Percentiles rank a stretch among this genome's conserved stretches.
These are phyloP conservation scores for Naganishia vishniacii DNA, from an alignment of 768 basidiomycete species.

Conservation along the genomic window DNA sequence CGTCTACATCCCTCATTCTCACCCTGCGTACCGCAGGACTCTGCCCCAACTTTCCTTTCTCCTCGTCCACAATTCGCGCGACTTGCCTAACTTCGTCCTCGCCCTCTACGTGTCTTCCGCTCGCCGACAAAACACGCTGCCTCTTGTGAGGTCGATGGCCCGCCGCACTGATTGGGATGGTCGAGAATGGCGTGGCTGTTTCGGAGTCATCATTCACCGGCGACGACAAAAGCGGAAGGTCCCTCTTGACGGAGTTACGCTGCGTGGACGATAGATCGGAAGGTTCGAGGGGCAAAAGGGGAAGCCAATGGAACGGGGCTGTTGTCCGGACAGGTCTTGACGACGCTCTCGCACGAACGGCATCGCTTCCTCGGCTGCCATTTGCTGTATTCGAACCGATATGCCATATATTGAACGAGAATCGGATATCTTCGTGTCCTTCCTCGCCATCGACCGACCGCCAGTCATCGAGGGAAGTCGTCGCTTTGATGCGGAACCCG, in stretches of 20 bases:
- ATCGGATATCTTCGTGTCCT: neutral
- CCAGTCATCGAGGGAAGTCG: neutral
- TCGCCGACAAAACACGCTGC: neutral
- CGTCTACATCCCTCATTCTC: slow-evolving; percentile 6
- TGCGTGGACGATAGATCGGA: neutral
- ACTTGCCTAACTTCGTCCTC: neutral
- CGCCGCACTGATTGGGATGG: too few species aligned
- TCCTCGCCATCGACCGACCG: neutral
- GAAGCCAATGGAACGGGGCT: slow-evolving; percentile 12
- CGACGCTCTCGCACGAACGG: too few species aligned
- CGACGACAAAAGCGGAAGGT: neutral
- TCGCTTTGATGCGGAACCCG: neutral
- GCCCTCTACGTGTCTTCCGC: neutral
- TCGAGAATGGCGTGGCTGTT: neutral
- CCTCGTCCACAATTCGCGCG: neutral
- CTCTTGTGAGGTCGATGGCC: too few species aligned
- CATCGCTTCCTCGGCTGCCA: too few species aligned
- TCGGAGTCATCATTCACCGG: neutral
- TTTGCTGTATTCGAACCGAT: too few species aligned
- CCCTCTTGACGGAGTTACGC: neutral
- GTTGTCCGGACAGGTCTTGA: neutral
- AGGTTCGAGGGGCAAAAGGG: slow-evolving; percentile 15
- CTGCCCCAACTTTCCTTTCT: neutral
- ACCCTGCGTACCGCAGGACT: neutral
- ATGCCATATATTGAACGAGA: slow-evolving; percentile 20